Percentiles rank a stretch among this genome's conserved stretches.
These are phyloP conservation scores for Sugiyamaella castrensis DNA, from an alignment of 1,139 yeast species.

Conservation along the genomic window DNA sequence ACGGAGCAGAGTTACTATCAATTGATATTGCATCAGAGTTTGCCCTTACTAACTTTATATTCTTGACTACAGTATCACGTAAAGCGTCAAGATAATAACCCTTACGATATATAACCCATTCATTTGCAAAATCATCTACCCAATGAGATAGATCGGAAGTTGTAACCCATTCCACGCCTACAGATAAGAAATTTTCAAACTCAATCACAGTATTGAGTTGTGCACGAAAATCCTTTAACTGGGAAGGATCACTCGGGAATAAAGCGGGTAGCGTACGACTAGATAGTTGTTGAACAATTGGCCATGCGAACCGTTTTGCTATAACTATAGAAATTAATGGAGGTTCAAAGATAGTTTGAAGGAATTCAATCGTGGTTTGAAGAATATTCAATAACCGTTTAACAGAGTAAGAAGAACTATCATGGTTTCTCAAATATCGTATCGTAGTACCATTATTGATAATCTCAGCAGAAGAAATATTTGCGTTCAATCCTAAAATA, in stretches of 20 bases:
- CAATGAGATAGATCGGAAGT: slow-evolving; percentile 27
- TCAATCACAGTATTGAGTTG: slow-evolving; percentile 23
- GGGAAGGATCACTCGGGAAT: slow-evolving; percentile 26
- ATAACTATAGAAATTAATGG: slow-evolving; percentile 21
- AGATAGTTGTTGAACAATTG: slow-evolving; percentile 23
- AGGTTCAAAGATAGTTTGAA: slow-evolving; percentile 21
- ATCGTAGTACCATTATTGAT: slow-evolving; percentile 5
- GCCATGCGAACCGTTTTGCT: slow-evolving; percentile 27
- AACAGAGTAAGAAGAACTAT: background rate
- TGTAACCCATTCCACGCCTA: slow-evolving; percentile 24
- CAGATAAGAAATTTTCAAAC: slow-evolving; percentile 26
- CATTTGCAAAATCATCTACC: slow-evolving; percentile 25
- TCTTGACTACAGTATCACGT: slow-evolving; percentile 15
- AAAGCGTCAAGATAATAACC: slow-evolving; percentile 23
- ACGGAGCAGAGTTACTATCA: background rate
- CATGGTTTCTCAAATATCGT: background rate
- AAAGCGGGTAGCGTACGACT: slow-evolving; percentile 25
- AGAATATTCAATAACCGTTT: slow-evolving; percentile 8
- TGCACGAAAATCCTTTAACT: slow-evolving; percentile 20
- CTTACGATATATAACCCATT: slow-evolving; percentile 28
- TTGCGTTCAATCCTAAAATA: slow-evolving; percentile 18
- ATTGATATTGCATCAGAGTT: background rate
- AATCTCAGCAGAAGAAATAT: slow-evolving; percentile 13
- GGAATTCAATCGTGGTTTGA: slow-evolving; percentile 22
- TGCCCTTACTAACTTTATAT: background rate